Conservation (phyloP, 2,329 filamentous ascomycete species). For the Bipolaris gigantea region DNA sequence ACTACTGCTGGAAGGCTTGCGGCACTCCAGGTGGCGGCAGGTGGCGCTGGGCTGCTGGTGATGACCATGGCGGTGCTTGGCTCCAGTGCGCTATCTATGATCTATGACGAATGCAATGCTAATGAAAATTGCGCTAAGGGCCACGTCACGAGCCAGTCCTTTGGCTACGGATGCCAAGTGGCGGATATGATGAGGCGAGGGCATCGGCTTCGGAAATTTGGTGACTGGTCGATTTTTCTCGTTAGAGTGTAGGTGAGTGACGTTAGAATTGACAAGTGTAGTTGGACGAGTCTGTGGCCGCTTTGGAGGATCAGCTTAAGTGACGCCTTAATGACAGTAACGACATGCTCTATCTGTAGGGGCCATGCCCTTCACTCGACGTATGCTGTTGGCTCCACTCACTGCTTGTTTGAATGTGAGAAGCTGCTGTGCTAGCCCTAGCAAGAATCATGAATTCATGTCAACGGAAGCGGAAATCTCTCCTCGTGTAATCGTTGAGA, state of each 20-base stretch:
- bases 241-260: too few relatives aligned
- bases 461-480: too few relatives aligned
- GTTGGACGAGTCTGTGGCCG: background rate
- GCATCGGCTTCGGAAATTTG: background rate
- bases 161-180: background rate
- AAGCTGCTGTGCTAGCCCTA: background rate
- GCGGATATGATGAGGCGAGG: background rate
- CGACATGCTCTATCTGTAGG: background rate
- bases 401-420: background rate
- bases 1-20: background rate
- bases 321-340: background rate
- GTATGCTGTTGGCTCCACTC: background rate
- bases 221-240: background rate
- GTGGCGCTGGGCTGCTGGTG: background rate
- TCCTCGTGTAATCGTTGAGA: too few relatives aligned
- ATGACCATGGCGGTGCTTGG: background rate
- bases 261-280: background rate
- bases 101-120: background rate
- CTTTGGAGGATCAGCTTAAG: background rate
- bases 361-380: background rate
- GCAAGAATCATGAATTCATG: too few relatives aligned
- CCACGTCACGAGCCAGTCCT: background rate
- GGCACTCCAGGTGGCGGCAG: background rate
- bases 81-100: background rate
- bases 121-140: background rate